Percentiles rank a stretch among this genome's conserved stretches.
phyloP scores from a whole-genome alignment of 2,329 filamentous ascomycete species.

The Penicillium psychrosexuale region DNA sequence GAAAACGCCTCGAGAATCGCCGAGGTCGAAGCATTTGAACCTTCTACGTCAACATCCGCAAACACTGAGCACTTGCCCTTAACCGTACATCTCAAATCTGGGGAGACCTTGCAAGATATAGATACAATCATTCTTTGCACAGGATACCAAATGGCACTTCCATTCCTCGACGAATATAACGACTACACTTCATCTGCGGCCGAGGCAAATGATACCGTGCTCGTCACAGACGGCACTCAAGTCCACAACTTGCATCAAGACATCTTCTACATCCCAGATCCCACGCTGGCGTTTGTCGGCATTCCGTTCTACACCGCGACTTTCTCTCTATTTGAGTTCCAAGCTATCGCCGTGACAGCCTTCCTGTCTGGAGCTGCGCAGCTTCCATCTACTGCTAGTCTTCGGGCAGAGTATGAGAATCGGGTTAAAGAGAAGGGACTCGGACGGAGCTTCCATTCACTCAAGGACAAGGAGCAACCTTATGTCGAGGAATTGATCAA shows the following conservation, averaged over 20 bases:
- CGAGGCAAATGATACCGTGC: slow-evolving; percentile 51
- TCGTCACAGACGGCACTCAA: slow-evolving; percentile 63
- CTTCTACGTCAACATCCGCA: background rate
- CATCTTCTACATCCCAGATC: slow-evolving; percentile 68
- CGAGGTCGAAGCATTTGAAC: slow-evolving; percentile 50
- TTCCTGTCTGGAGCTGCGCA: slow-evolving; percentile 52
- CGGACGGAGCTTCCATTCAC: slow-evolving; percentile 39
- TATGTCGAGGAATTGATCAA: slow-evolving; percentile 35
- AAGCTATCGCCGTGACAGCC: slow-evolving; percentile 60
- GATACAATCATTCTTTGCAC: slow-evolving; percentile 64
- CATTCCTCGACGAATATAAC: slow-evolving; percentile 58
- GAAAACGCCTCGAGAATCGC: slow-evolving; percentile 52
- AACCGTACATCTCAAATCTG: slow-evolving; percentile 53
- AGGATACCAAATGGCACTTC: slow-evolving; percentile 65
- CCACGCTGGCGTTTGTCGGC: slow-evolving; percentile 61
- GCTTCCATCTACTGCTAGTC: slow-evolving; percentile 47
- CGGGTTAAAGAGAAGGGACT: slow-evolving; percentile 26
- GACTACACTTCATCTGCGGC: slow-evolving; percentile 44
- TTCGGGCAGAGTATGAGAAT: slow-evolving; percentile 32
- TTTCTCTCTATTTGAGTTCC: slow-evolving; percentile 68
- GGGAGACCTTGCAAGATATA: slow-evolving; percentile 52
- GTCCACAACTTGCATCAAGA: slow-evolving; percentile 67
- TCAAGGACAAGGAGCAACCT: slow-evolving; percentile 33
- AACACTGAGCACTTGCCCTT: slow-evolving; percentile 47
- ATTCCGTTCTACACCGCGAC: slow-evolving; percentile 65